Percentiles rank a stretch among this genome's conserved stretches.
Conservation (phyloP, 202 grass and related monocot genomes). For the Panicum virgatum region DNA sequence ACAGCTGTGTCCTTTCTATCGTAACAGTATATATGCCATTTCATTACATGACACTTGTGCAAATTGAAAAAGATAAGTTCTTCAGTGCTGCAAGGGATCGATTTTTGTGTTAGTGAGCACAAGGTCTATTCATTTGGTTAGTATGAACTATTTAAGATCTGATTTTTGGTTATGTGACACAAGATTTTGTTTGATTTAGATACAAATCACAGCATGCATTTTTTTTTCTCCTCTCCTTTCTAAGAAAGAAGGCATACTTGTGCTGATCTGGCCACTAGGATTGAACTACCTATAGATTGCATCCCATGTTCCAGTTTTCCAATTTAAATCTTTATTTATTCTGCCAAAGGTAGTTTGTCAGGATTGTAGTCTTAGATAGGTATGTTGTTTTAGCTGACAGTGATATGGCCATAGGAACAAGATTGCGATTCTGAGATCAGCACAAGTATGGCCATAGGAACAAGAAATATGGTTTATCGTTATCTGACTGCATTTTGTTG, state of each 20-base stretch:
- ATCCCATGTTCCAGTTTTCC: not conserved
- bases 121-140: constrained; percentile 4
- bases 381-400: not conserved
- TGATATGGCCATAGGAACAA: constrained; percentile 2
- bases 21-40: not conserved
- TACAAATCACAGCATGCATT: not conserved
- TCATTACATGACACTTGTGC: not conserved
- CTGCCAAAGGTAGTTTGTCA: not conserved
- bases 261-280: not conserved
- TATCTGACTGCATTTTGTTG: not conserved
- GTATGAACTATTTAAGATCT: not conserved
- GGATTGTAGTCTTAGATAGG: not conserved
- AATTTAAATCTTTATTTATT: constrained; percentile 13
- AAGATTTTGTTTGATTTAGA: not conserved
- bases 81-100: not conserved
- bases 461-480: not conserved
- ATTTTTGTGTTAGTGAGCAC: not conserved
- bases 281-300: not conserved
- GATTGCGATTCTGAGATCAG: not conserved
- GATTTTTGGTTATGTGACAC: constrained; percentile 1
- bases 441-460: not conserved
- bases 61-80: not conserved
- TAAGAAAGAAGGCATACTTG: not conserved
- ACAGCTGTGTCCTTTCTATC: not conserved
- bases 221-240: not conserved